A percentile compares a stretch with the other conserved stretches of the same genome.
phyloP scores from a whole-genome alignment of 768 basidiomycete species.

The Naematelia aurantialba region DNA sequence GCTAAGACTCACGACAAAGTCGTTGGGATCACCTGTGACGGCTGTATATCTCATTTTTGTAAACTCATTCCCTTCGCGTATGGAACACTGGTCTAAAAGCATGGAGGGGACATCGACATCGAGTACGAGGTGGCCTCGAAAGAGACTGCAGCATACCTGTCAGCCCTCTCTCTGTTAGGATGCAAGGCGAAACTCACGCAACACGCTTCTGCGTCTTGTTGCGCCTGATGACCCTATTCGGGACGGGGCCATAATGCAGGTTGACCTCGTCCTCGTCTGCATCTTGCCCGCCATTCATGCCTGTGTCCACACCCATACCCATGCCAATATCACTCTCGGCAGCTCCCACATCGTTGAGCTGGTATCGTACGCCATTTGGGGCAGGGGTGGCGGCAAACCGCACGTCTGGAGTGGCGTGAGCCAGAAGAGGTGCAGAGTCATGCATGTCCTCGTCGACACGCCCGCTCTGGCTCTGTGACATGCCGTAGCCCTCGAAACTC shows the following conservation, averaged over 20 bases:
- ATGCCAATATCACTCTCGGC: conserved; percentile 12
- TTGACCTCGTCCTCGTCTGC: conserved; percentile 43
- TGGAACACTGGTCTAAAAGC: conserved; percentile 76
- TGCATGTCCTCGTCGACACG: conserved; percentile 33
- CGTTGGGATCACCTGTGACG: conserved; percentile 89
- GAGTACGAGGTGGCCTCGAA: conserved; percentile 84
- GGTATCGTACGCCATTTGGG: conserved; percentile 18
- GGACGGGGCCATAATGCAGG: conserved; percentile 80
- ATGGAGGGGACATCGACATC: conserved; percentile 79
- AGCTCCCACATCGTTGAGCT: conserved; percentile 31
- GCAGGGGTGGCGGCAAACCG: conserved; percentile 24
- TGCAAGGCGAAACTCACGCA: conserved; percentile 55
- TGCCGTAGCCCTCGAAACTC: neutral
- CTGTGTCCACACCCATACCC: conserved; percentile 7
- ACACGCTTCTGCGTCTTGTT: conserved; percentile 88
- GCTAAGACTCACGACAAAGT: conserved; percentile 65
- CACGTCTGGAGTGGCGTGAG: conserved; percentile 27
- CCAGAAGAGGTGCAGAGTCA: conserved; percentile 39
- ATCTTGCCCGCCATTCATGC: conserved; percentile 19
- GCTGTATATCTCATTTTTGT: conserved; percentile 96
- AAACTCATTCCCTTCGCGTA: conserved; percentile 71
- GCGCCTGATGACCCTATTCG: conserved; percentile 69
- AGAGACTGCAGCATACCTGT: conserved; percentile 58
- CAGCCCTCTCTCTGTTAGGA: conserved; percentile 52
- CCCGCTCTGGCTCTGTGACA: neutral